Conservation (phyloP, 331 rosid species). For the Quercus lobata region DNA sequence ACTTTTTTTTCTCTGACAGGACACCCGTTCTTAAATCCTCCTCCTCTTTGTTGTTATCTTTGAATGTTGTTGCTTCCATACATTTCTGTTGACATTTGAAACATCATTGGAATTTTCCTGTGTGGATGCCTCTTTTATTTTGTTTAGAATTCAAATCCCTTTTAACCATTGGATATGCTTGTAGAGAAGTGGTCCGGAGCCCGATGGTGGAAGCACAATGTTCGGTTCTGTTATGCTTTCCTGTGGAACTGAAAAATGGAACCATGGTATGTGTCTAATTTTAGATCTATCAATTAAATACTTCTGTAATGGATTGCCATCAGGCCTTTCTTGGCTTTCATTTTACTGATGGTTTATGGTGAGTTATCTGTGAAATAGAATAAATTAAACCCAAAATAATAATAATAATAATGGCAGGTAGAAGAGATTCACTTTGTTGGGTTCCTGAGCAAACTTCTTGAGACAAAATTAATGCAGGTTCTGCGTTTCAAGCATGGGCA, state of each 20-base stretch:
- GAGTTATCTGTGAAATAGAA: constrained; percentile 3
- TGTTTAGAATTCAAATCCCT: constrained; percentile 24
- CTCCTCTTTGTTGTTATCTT: neutral
- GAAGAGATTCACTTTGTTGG: constrained; percentile 92
- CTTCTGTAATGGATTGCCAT: constrained; percentile 1
- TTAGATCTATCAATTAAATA: constrained; percentile 9
- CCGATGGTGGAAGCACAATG: constrained; percentile 99
- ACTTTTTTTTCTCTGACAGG: constrained; percentile 9
- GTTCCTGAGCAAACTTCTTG: constrained; percentile 92
- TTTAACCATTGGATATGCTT: constrained; percentile 33
- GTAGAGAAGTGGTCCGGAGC: constrained; percentile 87
- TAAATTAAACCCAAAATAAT: neutral
- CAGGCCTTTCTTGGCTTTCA: constrained; percentile 2
- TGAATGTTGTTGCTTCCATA: neutral
- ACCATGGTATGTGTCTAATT: constrained; percentile 55
- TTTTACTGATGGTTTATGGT: constrained; percentile 11
- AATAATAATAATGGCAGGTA: constrained; percentile 49
- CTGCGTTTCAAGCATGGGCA: constrained; percentile 98
- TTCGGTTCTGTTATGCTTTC: constrained; percentile 91
- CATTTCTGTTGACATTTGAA: constrained; percentile 12
- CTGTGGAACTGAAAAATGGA: constrained; percentile 83
- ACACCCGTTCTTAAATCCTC: neutral
- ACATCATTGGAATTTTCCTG: constrained; percentile 10
- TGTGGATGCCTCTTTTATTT: constrained; percentile 9
- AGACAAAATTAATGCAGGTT: constrained; percentile 89